A percentile compares a stretch with the other conserved stretches of the same genome.
phyloP scores from a whole-genome alignment of 257 asterid species.

The Verbascum thapsus region DNA sequence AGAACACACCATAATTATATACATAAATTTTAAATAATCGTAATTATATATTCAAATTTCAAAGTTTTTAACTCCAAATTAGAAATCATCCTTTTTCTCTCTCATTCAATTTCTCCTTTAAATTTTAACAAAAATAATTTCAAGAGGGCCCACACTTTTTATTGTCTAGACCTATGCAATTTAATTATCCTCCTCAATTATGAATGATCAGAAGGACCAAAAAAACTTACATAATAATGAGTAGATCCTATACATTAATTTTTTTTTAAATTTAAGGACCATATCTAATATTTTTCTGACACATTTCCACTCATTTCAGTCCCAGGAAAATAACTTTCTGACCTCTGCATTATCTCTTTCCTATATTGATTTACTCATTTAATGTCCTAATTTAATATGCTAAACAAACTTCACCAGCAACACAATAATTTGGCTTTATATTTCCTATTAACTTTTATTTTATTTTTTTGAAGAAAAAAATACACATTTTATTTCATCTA shows the following conservation, averaged over 20 bases:
- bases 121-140: constrained; percentile 49
- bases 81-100: constrained; percentile 10
- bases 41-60: too few relatives aligned
- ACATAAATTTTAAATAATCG: too few relatives aligned
- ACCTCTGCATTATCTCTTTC: constrained; percentile 19
- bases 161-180: too few relatives aligned
- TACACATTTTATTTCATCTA: too few relatives aligned
- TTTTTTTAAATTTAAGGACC: constrained; percentile 38
- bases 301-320: constrained; percentile 62
- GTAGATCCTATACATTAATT: constrained; percentile 64
- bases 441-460: too few relatives aligned
- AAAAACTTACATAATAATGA: constrained; percentile 49
- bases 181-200: constrained; percentile 52
- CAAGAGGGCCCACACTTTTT: constrained; percentile 54
- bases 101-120: constrained; percentile 27
- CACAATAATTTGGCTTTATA: too few relatives aligned
- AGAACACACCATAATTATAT: too few relatives aligned
- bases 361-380: constrained; percentile 5
- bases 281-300: constrained; percentile 58
- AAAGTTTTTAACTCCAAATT: too few relatives aligned
- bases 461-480: too few relatives aligned
- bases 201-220: constrained; percentile 47
- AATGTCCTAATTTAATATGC: too few relatives aligned
- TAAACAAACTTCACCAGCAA: too few relatives aligned
- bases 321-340: constrained; percentile 37